Percentiles rank a stretch among this genome's conserved stretches.
phyloP scores from a whole-genome alignment of 2,329 filamentous ascomycete species.

The Alternaria incomplexa region DNA sequence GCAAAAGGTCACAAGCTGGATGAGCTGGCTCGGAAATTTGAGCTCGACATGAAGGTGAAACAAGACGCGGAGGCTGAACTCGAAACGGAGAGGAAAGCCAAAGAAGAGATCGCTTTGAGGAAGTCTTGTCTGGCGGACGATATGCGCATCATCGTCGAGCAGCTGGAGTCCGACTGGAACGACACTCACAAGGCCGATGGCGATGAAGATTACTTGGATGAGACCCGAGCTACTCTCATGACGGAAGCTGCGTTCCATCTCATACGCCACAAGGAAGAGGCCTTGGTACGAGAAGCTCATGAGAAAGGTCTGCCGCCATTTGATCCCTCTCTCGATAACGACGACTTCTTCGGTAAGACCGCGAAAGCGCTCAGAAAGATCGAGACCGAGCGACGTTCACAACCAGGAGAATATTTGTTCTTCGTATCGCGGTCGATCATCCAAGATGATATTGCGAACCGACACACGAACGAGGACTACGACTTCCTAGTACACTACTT shows the following conservation, averaged over 20 bases:
- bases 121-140: background rate
- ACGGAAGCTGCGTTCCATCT: background rate
- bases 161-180: background rate
- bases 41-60: background rate
- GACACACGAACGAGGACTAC: background rate
- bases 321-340: background rate
- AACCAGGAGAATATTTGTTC: background rate
- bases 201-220: background rate
- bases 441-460: background rate
- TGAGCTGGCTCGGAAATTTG: background rate
- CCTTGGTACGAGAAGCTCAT: background rate
- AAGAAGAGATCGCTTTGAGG: background rate
- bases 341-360: background rate
- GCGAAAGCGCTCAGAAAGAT: background rate
- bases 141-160: background rate
- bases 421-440: background rate
- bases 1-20: background rate
- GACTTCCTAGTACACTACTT: background rate
- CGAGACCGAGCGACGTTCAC: background rate
- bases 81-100: background rate
- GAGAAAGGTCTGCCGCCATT: background rate
- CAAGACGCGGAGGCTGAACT: background rate
- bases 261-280: background rate
- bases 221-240: background rate
- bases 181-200: background rate